Evolutionary conservation across 345 rosid species (phyloP).

Genomic region (Salix koriyanagi): DNA sequence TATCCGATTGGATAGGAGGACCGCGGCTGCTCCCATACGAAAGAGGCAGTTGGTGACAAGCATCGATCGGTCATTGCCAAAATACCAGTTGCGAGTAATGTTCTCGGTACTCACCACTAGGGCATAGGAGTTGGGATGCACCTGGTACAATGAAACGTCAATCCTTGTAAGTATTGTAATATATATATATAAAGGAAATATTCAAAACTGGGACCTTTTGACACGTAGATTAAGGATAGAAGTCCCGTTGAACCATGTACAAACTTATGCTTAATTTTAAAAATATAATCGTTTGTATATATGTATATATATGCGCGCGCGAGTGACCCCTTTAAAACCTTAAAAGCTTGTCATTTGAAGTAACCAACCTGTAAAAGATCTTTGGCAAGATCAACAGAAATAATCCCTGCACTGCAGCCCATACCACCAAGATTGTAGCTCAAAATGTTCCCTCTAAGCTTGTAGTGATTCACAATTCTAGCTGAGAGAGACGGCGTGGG

Average conservation of each 20-base stretch:
- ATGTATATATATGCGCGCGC: too few species aligned
- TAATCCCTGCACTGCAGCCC: conserved; percentile 33
- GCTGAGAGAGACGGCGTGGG: conserved; percentile 25
- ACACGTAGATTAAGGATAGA: too few species aligned
- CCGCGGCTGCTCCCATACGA: conserved; percentile 25
- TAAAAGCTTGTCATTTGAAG: too few species aligned
- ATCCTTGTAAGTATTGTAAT: background rate
- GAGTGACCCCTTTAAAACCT: too few species aligned
- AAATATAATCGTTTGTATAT: too few species aligned
- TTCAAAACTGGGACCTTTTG: too few species aligned
- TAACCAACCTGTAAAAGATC: conserved; percentile 9
- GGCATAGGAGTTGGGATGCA: conserved; percentile 18
- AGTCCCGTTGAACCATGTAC: too few species aligned
- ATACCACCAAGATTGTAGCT: conserved; percentile 29
- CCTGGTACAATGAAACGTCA: background rate
- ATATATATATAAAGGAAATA: too few species aligned
- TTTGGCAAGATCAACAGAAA: conserved; percentile 8
- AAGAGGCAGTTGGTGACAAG: conserved; percentile 25
- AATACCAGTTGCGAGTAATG: conserved; percentile 17
- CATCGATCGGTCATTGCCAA: conserved; percentile 22
- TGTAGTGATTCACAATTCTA: conserved; percentile 14
- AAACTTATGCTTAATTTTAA: too few species aligned
- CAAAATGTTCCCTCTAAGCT: conserved; percentile 18
- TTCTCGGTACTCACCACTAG: conserved; percentile 27
- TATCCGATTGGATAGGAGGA: conserved; percentile 18